phyloP scores from a whole-genome alignment of 208 protist species.

The Trichomonas tenax region DNA sequence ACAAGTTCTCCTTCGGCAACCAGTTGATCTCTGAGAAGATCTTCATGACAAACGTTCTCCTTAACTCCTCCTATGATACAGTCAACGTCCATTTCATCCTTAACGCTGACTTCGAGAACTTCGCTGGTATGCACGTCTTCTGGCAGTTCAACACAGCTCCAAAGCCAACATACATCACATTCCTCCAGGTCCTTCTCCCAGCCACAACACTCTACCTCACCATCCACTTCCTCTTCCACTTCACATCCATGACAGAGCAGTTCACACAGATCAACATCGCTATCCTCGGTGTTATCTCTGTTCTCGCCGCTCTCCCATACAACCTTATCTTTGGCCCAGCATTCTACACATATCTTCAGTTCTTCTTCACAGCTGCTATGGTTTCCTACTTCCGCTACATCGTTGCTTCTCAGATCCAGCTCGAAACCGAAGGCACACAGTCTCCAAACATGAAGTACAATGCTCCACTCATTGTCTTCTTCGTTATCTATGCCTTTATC shows the following conservation, averaged over 20 bases:
- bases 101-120: background rate
- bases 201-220: background rate
- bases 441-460: background rate
- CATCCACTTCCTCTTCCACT: background rate
- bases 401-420: background rate
- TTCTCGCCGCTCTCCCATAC: background rate
- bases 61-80: background rate
- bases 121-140: background rate
- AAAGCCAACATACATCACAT: background rate
- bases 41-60: background rate
- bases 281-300: background rate
- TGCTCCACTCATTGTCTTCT: background rate
- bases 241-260: background rate
- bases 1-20: background rate
- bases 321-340: background rate
- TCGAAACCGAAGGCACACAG: background rate
- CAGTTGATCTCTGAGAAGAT: background rate
- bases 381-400: background rate
- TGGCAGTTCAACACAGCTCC: background rate
- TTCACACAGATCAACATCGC: background rate
- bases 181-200: background rate
- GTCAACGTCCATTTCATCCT: background rate
- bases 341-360: background rate
- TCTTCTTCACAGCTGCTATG: background rate
- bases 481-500: background rate